Conservation (phyloP, 2,329 filamentous ascomycete species). For the Cercospora nicotianae region DNA sequence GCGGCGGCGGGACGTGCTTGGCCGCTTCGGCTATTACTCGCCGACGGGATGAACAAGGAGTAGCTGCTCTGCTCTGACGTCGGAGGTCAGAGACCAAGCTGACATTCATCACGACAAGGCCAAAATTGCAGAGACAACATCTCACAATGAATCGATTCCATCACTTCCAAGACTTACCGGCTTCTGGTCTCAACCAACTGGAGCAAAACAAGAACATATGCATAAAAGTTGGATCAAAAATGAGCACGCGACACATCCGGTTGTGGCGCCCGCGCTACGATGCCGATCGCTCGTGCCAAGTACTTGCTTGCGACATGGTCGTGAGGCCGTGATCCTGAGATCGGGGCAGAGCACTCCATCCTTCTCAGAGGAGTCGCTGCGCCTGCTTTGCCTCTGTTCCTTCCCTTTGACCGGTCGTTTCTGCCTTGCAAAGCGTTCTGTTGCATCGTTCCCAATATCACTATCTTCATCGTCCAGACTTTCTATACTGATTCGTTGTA, state of each 20-base stretch:
- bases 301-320: background rate
- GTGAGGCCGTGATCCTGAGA: background rate
- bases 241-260: constrained; percentile 5
- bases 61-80: background rate
- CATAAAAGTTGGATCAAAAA: background rate
- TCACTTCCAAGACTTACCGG: background rate
- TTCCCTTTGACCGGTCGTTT: background rate
- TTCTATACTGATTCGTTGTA: background rate
- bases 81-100: background rate
- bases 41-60: background rate
- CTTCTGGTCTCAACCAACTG: background rate
- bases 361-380: background rate
- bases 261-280: background rate
- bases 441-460: background rate
- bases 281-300: constrained; percentile 8
- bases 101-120: background rate
- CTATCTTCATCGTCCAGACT: background rate
- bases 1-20: background rate
- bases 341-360: background rate
- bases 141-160: background rate
- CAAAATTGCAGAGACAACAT: background rate
- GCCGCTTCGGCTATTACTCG: background rate
- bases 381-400: background rate
- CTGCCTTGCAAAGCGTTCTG: background rate
- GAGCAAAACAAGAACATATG: background rate